These are phyloP conservation scores for Colletotrichum cereale DNA, from an alignment of 2,329 filamentous ascomycete genomes.

Conservation along the genomic window DNA sequence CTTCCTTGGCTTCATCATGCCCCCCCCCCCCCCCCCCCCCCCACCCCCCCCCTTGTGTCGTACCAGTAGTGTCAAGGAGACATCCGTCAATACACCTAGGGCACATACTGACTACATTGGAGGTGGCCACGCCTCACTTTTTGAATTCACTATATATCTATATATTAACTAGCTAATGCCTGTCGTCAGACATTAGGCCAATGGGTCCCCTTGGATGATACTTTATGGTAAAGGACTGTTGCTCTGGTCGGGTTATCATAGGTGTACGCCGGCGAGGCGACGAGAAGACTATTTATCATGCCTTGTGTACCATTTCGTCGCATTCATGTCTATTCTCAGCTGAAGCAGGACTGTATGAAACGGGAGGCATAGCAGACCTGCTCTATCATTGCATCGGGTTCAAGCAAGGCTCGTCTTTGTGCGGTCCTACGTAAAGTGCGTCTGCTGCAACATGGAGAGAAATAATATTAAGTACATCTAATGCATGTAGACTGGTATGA, in stretches of 20 bases:
- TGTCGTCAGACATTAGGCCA: background rate
- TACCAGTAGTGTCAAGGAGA: background rate
- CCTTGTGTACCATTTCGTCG: background rate
- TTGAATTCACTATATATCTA: background rate
- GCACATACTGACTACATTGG: background rate
- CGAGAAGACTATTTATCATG: background rate
- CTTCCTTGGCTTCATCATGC: background rate
- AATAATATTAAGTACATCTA: slow-evolving; percentile 39
- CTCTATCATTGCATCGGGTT: background rate
- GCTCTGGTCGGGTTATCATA: background rate
- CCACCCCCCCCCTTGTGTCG: no score
- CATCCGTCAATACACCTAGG: background rate
- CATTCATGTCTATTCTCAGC: background rate
- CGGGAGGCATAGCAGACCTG: background rate
- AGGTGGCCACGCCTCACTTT: background rate
- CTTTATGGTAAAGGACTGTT: background rate
- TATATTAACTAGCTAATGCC: background rate
- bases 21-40: no score
- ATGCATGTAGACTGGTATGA: slow-evolving; percentile 23
- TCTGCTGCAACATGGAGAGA: background rate
- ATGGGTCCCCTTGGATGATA: no score
- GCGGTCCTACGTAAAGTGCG: background rate
- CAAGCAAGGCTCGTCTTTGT: background rate
- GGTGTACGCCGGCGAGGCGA: background rate
- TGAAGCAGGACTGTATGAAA: background rate